A percentile compares a stretch with the other conserved stretches of the same genome.
Evolutionary conservation across 2,329 filamentous ascomycete genomes (phyloP).

Genomic region (Plenodomus biglobosus): DNA sequence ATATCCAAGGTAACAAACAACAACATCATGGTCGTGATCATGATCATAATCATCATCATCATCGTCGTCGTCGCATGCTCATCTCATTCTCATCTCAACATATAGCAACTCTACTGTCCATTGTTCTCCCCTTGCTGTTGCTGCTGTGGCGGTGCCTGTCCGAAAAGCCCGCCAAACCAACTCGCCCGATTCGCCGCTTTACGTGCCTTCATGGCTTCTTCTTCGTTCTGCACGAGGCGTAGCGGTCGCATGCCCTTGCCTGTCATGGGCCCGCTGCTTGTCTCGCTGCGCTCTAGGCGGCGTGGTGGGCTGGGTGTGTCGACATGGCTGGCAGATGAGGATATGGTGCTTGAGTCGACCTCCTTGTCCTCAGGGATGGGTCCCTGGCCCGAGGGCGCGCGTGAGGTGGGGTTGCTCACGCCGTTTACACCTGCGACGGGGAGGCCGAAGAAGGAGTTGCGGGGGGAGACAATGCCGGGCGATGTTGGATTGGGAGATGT

Average conservation of each 20-base stretch:
- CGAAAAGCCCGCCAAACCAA: slow-evolving; percentile 53
- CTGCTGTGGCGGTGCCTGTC: slow-evolving; percentile 29
- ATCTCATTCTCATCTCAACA: not conserved
- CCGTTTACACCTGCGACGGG: slow-evolving; percentile 29
- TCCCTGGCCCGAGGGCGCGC: slow-evolving; percentile 40
- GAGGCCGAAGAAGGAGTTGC: slow-evolving; percentile 46
- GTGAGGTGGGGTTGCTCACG: slow-evolving; percentile 45
- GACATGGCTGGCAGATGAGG: slow-evolving; percentile 28
- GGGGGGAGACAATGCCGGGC: slow-evolving; percentile 39
- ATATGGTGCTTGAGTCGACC: slow-evolving; percentile 29
- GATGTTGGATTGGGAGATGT: slow-evolving; percentile 52
- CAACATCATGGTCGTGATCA: no score
- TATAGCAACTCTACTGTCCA: slow-evolving; percentile 8
- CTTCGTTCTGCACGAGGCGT: slow-evolving; percentile 76
- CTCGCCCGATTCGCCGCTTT: slow-evolving; percentile 50
- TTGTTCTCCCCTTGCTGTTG: slow-evolving; percentile 16
- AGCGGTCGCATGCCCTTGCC: slow-evolving; percentile 78
- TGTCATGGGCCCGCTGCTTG: slow-evolving; percentile 48
- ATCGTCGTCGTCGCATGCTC: no score
- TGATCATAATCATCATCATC: no score
- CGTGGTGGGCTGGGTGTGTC: slow-evolving; percentile 54
- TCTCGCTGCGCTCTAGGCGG: slow-evolving; percentile 55
- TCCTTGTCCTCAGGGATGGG: slow-evolving; percentile 39
- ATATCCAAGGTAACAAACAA: no score
- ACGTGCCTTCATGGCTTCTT: slow-evolving; percentile 41